Evolutionary conservation across 192 early-diverging fungal species (phyloP).

Genomic region (Coemansia sp.): DNA sequence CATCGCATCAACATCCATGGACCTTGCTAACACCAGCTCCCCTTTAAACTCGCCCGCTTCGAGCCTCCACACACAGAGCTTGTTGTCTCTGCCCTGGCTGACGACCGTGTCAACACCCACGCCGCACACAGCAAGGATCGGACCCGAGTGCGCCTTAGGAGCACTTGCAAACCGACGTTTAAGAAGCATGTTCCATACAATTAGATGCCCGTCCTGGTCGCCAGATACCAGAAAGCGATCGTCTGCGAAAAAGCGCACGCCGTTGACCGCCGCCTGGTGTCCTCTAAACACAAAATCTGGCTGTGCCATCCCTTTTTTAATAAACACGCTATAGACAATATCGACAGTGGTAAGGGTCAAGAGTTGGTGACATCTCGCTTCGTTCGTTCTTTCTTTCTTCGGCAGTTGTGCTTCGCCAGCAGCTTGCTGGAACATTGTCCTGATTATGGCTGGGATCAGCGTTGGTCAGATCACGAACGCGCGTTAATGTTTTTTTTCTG

Average conservation of each 20-base stretch:
- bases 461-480: conserved; percentile 1
- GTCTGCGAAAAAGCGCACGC: conserved; percentile 44
- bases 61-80: conserved; percentile 36
- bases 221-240: conserved; percentile 42
- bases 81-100: conserved; percentile 53
- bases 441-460: conserved; percentile 13
- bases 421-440: neutral
- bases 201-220: conserved; percentile 45
- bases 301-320: conserved; percentile 17
- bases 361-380: neutral
- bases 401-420: too few relatives aligned
- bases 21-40: conserved; percentile 3
- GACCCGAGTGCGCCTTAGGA: conserved; percentile 21
- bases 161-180: conserved; percentile 29
- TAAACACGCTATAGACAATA: neutral
- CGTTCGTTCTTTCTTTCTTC: too few relatives aligned
- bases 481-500: conserved; percentile 7
- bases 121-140: conserved; percentile 30
- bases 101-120: conserved; percentile 21
- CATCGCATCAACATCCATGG: conserved; percentile 40
- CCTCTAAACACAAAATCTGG: conserved; percentile 52
- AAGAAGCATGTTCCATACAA: conserved; percentile 53
- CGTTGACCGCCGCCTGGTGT: conserved; percentile 50
- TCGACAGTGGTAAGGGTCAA: neutral
- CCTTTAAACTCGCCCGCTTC: conserved; percentile 29